Evolutionary conservation across 2,329 filamentous ascomycete species (phyloP).

Genomic region (Penicillium olsonii): DNA sequence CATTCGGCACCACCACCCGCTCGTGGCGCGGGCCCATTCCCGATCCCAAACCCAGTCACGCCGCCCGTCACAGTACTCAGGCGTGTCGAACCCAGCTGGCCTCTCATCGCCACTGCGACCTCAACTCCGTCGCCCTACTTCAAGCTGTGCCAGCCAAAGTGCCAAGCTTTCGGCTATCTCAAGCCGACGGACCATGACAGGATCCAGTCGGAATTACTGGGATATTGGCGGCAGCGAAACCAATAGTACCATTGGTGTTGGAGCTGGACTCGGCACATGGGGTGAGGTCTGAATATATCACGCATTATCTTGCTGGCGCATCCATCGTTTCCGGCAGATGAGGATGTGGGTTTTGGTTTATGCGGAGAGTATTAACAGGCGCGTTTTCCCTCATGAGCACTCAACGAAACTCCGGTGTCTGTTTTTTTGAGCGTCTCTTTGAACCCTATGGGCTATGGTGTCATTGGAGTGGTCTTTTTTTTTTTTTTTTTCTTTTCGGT

Average conservation of each 20-base stretch:
- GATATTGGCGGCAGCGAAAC: conserved; percentile 82
- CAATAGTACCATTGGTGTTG: conserved; percentile 68
- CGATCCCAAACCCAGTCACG: conserved; percentile 55
- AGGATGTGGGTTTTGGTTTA: neutral
- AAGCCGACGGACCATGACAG: conserved; percentile 56
- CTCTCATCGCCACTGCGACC: conserved; percentile 40
- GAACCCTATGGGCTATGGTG: neutral
- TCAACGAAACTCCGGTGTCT: neutral
- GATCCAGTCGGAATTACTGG: conserved; percentile 85
- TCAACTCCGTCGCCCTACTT: conserved; percentile 52
- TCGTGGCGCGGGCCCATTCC: conserved; percentile 63
- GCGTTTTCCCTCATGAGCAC: neutral
- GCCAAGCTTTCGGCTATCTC: conserved; percentile 74
- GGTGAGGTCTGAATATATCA: conserved; percentile 62
- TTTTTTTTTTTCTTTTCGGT: neutral
- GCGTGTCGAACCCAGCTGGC: conserved; percentile 26
- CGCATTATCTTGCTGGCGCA: neutral
- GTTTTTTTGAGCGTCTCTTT: neutral
- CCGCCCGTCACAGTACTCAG: conserved; percentile 47
- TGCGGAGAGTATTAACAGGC: neutral
- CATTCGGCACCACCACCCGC: conserved; percentile 84
- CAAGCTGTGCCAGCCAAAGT: conserved; percentile 86
- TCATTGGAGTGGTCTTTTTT: too few relatives aligned
- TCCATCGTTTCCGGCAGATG: neutral
- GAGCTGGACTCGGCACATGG: conserved; percentile 75